Evolutionary conservation across 2,329 filamentous ascomycete species (phyloP).

Genomic region (Mariannaea elegans): DNA sequence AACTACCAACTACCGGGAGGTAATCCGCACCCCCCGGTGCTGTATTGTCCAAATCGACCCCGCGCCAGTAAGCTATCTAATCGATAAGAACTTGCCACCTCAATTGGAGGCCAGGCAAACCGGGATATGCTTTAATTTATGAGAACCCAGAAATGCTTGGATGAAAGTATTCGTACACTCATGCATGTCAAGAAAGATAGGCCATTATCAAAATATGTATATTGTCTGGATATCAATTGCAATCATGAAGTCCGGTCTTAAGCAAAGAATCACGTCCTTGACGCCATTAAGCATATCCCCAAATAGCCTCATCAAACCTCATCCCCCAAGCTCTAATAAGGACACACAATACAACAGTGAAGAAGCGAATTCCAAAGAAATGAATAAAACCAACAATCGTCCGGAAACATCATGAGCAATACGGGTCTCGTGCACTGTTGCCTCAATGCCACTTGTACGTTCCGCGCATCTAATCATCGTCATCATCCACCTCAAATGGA

Average conservation of each 20-base stretch:
- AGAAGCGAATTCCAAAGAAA: not conserved
- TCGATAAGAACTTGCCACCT: conserved; percentile 30
- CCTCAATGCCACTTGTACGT: not conserved
- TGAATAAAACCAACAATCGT: conserved; percentile 1
- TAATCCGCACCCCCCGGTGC: too few species aligned
- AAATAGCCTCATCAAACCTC: conserved; percentile 11
- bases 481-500: conserved; percentile 57
- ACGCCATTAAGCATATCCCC: conserved; percentile 17
- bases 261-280: conserved; percentile 9
- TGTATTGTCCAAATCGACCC: conserved; percentile 21
- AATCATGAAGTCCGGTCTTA: conserved; percentile 8
- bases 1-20: too few species aligned
- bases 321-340: too few species aligned
- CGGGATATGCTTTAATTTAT: too few species aligned
- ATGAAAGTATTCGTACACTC: too few species aligned
- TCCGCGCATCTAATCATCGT: conserved; percentile 42
- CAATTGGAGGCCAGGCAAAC: not conserved
- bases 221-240: conserved; percentile 18
- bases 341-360: not conserved
- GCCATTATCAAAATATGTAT: not conserved
- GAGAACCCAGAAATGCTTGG: too few species aligned
- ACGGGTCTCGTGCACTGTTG: not conserved
- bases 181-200: too few species aligned
- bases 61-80: conserved; percentile 32
- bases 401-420: not conserved